Evolutionary conservation across 306 rosid species (phyloP).

Genomic region (Carpinus viminea): DNA sequence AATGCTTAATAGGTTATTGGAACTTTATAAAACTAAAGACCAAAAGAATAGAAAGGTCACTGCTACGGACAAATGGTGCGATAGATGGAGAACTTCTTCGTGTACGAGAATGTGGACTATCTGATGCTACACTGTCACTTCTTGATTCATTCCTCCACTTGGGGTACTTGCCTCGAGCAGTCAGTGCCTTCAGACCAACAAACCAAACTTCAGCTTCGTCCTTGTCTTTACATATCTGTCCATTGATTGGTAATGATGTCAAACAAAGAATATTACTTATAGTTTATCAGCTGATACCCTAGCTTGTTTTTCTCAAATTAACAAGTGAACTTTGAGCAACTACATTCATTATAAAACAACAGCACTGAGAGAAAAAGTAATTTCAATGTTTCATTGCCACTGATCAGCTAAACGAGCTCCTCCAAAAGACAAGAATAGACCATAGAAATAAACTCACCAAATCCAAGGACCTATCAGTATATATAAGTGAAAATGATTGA

Average conservation of each 20-base stretch:
- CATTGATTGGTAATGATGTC: conserved; percentile 35
- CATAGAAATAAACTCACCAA: conserved; percentile 61
- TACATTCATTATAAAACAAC: conserved; percentile 10
- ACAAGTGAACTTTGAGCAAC: conserved; percentile 26
- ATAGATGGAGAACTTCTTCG: conserved; percentile 60
- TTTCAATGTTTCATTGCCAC: conserved; percentile 12
- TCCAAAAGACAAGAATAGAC: conserved; percentile 14
- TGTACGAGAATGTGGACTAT: conserved; percentile 57
- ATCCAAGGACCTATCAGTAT: conserved; percentile 82
- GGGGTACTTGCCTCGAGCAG: conserved; percentile 53
- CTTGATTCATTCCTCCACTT: conserved; percentile 58
- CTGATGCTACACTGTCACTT: conserved; percentile 52
- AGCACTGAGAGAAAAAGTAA: conserved; percentile 15
- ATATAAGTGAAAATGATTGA: conserved; percentile 94
- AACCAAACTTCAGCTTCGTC: conserved; percentile 98
- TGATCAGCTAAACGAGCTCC: background rate
- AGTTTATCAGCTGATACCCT: conserved; percentile 18
- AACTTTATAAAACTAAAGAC: conserved; percentile 27
- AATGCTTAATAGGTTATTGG: conserved; percentile 23
- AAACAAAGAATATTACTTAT: conserved; percentile 21
- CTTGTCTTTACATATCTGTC: conserved; percentile 97
- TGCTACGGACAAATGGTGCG: conserved; percentile 63
- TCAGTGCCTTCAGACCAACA: conserved; percentile 87
- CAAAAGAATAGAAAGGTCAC: conserved; percentile 19
- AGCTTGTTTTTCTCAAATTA: conserved; percentile 12